Evolutionary conservation across 139 green algal species (phyloP).

Genomic region (Tetratostichococcus sp.): DNA sequence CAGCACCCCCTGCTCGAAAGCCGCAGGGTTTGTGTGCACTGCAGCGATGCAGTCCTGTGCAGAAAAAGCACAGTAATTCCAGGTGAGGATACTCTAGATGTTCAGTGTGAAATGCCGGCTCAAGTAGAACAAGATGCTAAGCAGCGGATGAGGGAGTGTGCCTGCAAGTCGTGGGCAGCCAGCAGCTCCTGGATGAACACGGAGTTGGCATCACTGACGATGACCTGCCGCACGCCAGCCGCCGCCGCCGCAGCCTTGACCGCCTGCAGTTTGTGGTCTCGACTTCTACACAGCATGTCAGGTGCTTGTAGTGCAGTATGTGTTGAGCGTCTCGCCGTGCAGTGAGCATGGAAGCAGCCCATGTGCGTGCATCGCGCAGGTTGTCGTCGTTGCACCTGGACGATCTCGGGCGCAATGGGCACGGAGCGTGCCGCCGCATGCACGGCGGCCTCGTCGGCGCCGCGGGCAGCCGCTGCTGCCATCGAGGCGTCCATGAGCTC

Average conservation of each 20-base stretch:
- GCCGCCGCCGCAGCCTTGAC: neutral
- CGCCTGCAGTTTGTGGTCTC: neutral
- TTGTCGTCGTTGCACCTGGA: too few species aligned
- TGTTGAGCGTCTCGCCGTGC: too few species aligned
- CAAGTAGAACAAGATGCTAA: neutral
- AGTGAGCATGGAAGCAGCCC: too few species aligned
- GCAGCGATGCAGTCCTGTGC: neutral
- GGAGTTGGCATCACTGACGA: conserved; percentile 23
- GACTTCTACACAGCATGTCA: neutral
- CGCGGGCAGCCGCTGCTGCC: neutral
- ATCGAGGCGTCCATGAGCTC: conserved; percentile 29
- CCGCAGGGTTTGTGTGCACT: conserved; percentile 29
- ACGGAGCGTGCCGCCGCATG: neutral
- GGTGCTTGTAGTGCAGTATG: too few species aligned
- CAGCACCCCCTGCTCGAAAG: conserved; percentile 19
- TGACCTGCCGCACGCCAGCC: neutral
- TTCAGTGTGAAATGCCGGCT: neutral
- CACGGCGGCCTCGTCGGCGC: neutral
- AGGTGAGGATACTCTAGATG: neutral
- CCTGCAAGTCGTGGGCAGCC: conserved; percentile 11
- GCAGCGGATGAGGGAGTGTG: too few species aligned
- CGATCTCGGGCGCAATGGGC: neutral
- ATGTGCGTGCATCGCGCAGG: too few species aligned
- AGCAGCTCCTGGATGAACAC: conserved; percentile 29
- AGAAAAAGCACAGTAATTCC: neutral